Conservation (phyloP, 2,329 filamentous ascomycete genomes). For the Phialemoniopsis sp. region DNA sequence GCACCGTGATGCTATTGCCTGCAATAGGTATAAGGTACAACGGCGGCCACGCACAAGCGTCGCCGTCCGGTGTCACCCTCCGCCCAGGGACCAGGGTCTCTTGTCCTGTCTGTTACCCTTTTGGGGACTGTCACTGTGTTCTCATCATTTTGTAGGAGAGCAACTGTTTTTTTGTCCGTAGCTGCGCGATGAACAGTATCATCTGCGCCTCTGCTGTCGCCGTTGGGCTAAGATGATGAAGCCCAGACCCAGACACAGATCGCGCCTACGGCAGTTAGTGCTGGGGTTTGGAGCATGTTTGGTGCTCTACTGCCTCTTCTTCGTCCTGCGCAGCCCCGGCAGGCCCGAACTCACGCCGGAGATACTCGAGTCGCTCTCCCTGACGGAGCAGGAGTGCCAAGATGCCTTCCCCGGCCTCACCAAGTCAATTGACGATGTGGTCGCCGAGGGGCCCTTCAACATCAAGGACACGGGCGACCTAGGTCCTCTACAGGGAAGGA, state of each 20-base stretch:
- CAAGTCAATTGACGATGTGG: slow-evolving; percentile 38
- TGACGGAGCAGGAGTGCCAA: slow-evolving; percentile 37
- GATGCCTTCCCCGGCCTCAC: slow-evolving; percentile 40
- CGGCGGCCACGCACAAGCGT: too few relatives aligned
- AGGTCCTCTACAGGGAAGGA: slow-evolving; percentile 37
- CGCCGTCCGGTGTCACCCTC: too few relatives aligned
- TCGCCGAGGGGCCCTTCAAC: slow-evolving; percentile 37
- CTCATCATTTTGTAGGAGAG: too few relatives aligned
- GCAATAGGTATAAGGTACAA: too few relatives aligned
- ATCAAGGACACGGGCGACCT: slow-evolving; percentile 28
- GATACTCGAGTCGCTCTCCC: slow-evolving; percentile 26
- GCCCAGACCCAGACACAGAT: slow-evolving; percentile 9
- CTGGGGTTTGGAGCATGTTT: slow-evolving; percentile 12
- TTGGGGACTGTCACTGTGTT: too few relatives aligned
- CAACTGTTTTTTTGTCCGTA: too few relatives aligned
- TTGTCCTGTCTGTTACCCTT: too few relatives aligned
- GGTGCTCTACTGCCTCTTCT: slow-evolving; percentile 17
- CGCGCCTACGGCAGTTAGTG: slow-evolving; percentile 14
- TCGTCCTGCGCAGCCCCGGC: slow-evolving; percentile 7
- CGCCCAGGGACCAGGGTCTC: too few relatives aligned
- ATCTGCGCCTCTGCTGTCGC: too few relatives aligned
- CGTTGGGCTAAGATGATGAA: slow-evolving; percentile 12
- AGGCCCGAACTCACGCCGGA: slow-evolving; percentile 6
- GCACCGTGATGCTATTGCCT: slow-evolving; percentile 7
- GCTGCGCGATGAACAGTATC: background rate